A percentile compares a stretch with the other conserved stretches of the same genome.
Evolutionary conservation across 2,329 filamentous ascomycete genomes (phyloP).

Genomic region (Drechslerella stenobrocha): DNA sequence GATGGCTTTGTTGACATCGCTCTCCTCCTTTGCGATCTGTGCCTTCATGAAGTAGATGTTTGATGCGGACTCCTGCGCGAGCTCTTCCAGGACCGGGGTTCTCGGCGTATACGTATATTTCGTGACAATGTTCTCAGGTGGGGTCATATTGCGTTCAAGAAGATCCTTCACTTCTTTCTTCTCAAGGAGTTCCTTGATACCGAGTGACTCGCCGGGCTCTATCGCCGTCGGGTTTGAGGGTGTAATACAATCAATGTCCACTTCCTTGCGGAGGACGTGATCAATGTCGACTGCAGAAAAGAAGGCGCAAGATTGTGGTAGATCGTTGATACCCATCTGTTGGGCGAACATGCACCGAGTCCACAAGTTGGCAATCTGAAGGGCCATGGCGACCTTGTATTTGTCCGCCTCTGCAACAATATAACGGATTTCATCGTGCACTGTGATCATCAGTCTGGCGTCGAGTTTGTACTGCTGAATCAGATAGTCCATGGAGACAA

Average conservation of each 20-base stretch:
- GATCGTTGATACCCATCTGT: conserved; percentile 91
- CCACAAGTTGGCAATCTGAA: conserved; percentile 94
- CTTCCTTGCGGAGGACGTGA: conserved; percentile 92
- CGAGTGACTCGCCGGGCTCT: conserved; percentile 79
- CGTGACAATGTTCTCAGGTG: conserved; percentile 63
- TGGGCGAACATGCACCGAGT: conserved; percentile 96
- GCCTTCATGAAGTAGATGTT: conserved; percentile 72
- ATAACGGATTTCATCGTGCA: conserved; percentile 97
- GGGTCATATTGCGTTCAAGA: conserved; percentile 2
- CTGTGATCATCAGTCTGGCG: conserved; percentile 85
- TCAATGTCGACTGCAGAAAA: conserved; percentile 97
- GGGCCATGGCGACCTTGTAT: conserved; percentile 85
- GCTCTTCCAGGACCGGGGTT: conserved; percentile 74
- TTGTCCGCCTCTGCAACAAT: conserved; percentile 81
- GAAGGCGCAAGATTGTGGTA: conserved; percentile 91
- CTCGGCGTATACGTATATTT: conserved; percentile 70
- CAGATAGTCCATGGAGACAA: conserved; percentile 93
- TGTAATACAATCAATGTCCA: conserved; percentile 95
- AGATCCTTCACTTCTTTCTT: conserved; percentile 62
- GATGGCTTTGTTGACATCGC: conserved; percentile 72
- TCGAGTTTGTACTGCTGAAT: conserved; percentile 80
- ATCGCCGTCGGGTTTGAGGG: conserved; percentile 80
- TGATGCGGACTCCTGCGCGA: conserved; percentile 59
- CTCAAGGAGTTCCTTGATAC: conserved; percentile 75
- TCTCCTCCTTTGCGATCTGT: conserved; percentile 73